Conservation (phyloP, 106 monocot genomes). For the Apostasia ramifera region DNA sequence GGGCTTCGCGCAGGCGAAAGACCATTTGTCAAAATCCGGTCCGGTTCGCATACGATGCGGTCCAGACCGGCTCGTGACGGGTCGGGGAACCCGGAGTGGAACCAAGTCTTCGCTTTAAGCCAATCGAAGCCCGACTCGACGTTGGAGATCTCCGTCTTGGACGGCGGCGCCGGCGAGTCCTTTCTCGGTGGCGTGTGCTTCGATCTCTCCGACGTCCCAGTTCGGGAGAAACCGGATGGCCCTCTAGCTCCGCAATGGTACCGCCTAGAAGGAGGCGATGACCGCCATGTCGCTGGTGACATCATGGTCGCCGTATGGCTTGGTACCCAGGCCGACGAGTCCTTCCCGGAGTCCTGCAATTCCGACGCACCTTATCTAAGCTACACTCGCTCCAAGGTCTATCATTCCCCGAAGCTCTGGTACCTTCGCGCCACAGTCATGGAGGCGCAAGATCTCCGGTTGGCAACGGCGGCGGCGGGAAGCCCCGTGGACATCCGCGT, state of each 20-base stretch:
- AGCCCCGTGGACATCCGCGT: constrained; percentile 50
- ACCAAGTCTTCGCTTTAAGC: constrained; percentile 70
- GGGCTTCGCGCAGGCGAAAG: constrained; percentile 48
- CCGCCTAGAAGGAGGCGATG: constrained; percentile 71
- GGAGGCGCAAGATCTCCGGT: constrained; percentile 79
- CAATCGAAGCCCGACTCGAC: constrained; percentile 55
- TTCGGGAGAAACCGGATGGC: constrained; percentile 84
- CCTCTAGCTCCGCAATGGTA: constrained; percentile 98
- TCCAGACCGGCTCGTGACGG: constrained; percentile 36
- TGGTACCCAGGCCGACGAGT: constrained; percentile 90
- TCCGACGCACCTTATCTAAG: constrained; percentile 66
- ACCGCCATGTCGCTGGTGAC: constrained; percentile 49
- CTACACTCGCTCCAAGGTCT: constrained; percentile 90
- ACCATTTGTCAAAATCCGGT: constrained; percentile 63
- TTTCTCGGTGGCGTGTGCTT: constrained; percentile 98
- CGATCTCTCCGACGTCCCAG: constrained; percentile 85
- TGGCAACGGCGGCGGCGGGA: constrained; percentile 21
- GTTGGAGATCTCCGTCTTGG: constrained; percentile 74
- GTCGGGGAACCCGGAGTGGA: constrained; percentile 70
- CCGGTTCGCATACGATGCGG: constrained; percentile 41
- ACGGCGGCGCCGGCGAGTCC: constrained; percentile 28
- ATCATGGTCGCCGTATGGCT: constrained; percentile 97
- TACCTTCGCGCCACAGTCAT: constrained; percentile 81
- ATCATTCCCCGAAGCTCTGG: constrained; percentile 99
- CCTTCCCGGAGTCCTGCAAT: constrained; percentile 82